phyloP scores from a whole-genome alignment of 2,329 filamentous ascomycete species.

The Fulvia fulva region DNA sequence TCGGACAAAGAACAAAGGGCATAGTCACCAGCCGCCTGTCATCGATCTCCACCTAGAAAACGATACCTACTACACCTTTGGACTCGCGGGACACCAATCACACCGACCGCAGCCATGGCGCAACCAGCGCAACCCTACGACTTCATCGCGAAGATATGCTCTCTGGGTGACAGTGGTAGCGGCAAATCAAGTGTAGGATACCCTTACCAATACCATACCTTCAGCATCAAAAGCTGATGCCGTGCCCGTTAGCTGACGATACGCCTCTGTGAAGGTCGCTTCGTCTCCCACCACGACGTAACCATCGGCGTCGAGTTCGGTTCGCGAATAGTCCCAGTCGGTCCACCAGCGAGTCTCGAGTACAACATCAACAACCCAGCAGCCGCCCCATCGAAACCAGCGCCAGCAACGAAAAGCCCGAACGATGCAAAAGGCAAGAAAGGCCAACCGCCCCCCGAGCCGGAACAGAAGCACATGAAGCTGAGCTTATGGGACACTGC shows the following conservation, averaged over 20 bases:
- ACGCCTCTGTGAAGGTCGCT: slow-evolving; percentile 92
- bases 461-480: slow-evolving; percentile 76
- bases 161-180: slow-evolving; percentile 92
- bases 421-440: slow-evolving; percentile 18
- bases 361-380: slow-evolving; percentile 52
- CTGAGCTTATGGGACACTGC: slow-evolving; percentile 93
- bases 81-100: background rate
- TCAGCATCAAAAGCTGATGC: slow-evolving; percentile 27
- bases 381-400: slow-evolving; percentile 19
- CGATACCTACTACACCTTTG: background rate
- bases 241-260: slow-evolving; percentile 67
- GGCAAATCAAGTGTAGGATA: slow-evolving; percentile 73
- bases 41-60: background rate
- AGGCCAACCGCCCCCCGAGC: slow-evolving; percentile 26
- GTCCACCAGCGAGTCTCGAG: slow-evolving; percentile 67
- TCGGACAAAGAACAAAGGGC: background rate
- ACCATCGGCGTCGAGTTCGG: slow-evolving; percentile 97
- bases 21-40: background rate
- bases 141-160: slow-evolving; percentile 98
- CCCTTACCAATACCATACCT: slow-evolving; percentile 9
- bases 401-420: slow-evolving; percentile 12
- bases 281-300: slow-evolving; percentile 90
- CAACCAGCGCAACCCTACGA: slow-evolving; percentile 68
- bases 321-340: slow-evolving; percentile 85
- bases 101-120: slow-evolving; percentile 12